Evolutionary conservation across 345 rosid species (phyloP).

Genomic region (Hypericum androsaemum): DNA sequence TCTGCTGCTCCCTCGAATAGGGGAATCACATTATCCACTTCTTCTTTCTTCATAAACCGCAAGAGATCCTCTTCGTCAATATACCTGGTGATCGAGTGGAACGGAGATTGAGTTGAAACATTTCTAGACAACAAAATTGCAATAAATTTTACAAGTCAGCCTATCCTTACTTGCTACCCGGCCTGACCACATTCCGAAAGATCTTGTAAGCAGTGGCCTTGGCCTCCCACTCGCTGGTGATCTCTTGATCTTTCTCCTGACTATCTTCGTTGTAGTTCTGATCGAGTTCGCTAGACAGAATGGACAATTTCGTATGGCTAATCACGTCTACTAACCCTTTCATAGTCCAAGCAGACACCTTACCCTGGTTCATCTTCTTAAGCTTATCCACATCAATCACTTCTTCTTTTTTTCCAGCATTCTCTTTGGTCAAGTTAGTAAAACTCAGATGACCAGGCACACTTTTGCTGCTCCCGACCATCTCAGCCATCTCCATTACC

Average conservation of each 20-base stretch:
- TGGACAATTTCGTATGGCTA: neutral
- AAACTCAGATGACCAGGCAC: neutral
- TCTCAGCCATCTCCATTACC: neutral
- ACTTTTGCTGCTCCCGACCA: neutral
- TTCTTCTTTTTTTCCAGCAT: neutral
- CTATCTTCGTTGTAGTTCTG: neutral
- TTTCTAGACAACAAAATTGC: neutral
- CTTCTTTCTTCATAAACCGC: neutral
- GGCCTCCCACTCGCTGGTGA: neutral
- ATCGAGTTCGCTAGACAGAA: neutral
- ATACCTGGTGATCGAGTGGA: neutral
- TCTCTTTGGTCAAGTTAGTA: neutral
- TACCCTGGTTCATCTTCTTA: conserved; percentile 1
- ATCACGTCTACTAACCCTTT: neutral
- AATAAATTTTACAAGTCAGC: neutral
- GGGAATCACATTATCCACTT: neutral
- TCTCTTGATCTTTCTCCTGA: neutral
- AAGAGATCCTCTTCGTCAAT: neutral
- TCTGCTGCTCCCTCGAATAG: neutral
- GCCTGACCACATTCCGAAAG: neutral
- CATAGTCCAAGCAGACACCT: neutral
- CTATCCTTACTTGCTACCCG: neutral
- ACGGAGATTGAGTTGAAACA: neutral
- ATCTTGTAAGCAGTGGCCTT: neutral
- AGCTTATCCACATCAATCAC: neutral